Evolutionary conservation across 2,329 filamentous ascomycete species (phyloP).

Genomic region (Leptographium radiaticola): DNA sequence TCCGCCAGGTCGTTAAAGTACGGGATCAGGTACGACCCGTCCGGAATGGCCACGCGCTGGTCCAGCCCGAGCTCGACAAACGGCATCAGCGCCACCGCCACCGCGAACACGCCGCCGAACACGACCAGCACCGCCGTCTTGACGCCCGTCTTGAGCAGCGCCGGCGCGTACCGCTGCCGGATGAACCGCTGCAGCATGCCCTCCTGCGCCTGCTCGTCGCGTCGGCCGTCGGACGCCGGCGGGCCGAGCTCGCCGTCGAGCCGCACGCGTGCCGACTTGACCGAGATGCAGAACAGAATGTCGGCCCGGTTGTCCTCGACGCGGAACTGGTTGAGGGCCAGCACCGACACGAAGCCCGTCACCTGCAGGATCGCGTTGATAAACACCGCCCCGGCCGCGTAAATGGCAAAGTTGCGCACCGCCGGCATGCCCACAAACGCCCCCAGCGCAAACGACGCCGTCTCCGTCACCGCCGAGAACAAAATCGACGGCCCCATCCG

Average conservation of each 20-base stretch:
- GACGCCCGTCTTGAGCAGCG: conserved; percentile 64
- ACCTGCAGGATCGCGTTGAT: conserved; percentile 96
- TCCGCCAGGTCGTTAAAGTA: conserved; percentile 95
- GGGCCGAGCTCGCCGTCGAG: conserved; percentile 35
- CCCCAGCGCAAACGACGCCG: conserved; percentile 81
- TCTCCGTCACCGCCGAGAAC: conserved; percentile 89
- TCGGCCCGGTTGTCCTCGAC: conserved; percentile 84
- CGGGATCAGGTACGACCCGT: conserved; percentile 84
- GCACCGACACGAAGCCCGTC: conserved; percentile 89
- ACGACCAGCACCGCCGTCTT: conserved; percentile 65
- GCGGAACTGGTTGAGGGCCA: conserved; percentile 80
- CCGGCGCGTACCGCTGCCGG: conserved; percentile 75
- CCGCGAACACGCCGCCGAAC: conserved; percentile 80
- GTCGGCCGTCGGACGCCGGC: conserved; percentile 17
- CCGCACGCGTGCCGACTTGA: conserved; percentile 60
- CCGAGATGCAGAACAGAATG: conserved; percentile 78
- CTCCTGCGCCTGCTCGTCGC: conserved; percentile 70
- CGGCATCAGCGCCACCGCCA: conserved; percentile 72
- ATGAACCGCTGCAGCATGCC: conserved; percentile 77
- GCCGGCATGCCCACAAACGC: conserved; percentile 96
- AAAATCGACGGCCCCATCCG: conserved; percentile 95
- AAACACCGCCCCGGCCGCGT: conserved; percentile 89
- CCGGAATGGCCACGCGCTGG: conserved; percentile 86
- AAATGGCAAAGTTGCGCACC: conserved; percentile 92
- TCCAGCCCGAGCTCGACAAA: conserved; percentile 79